Percentiles rank a stretch among this genome's conserved stretches.
These are phyloP conservation scores for Populus davidiana DNA, from an alignment of 345 rosid species.

Conservation along the genomic window DNA sequence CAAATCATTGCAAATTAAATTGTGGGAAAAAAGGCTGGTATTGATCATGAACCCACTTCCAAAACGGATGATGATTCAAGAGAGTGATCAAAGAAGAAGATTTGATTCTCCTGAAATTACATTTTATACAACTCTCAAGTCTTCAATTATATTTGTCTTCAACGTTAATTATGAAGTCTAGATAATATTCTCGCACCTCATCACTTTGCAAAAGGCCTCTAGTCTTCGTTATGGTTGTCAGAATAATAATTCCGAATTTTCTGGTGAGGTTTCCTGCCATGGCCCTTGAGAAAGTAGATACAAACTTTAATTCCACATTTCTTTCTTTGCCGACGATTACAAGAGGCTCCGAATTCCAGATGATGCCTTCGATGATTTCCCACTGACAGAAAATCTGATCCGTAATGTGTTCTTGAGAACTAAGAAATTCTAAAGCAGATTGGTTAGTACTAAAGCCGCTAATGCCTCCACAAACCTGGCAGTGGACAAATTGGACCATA, in stretches of 20 bases:
- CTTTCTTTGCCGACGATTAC: background rate
- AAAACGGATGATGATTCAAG: background rate
- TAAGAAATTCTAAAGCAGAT: background rate
- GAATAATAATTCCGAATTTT: background rate
- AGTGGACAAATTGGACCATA: slow-evolving; percentile 3
- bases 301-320: background rate
- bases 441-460: background rate
- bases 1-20: no score
- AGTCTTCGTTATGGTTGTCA: background rate
- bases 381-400: background rate
- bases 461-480: background rate
- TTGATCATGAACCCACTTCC: slow-evolving; percentile 1
- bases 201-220: no score
- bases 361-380: background rate
- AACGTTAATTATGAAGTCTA: no score
- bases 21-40: no score
- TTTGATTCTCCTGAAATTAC: background rate
- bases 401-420: background rate
- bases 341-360: background rate
- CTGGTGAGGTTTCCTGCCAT: background rate
- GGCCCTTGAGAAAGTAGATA: background rate
- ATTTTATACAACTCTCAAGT: background rate
- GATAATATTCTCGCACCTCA: no score
- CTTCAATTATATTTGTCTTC: background rate
- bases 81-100: background rate